Evolutionary conservation across 352 stramenopile species (phyloP).

Genomic region (Plasmopara muralis): DNA sequence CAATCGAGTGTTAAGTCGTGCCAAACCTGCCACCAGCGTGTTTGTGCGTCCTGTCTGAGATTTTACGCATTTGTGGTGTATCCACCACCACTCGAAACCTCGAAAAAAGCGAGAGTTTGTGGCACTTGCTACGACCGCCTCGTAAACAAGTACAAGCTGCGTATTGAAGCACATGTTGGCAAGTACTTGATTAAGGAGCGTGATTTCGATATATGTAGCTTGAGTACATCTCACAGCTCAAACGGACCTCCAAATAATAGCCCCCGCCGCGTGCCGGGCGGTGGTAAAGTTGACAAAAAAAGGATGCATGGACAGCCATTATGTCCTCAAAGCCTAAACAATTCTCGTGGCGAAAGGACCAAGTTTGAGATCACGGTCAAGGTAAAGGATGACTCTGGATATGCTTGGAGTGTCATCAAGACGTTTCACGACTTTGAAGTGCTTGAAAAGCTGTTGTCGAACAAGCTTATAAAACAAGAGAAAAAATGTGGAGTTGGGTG

Average conservation of each 20-base stretch:
- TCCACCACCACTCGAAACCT: slow-evolving; percentile 50
- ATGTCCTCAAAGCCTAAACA: slow-evolving; percentile 9
- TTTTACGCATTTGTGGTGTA: slow-evolving; percentile 71
- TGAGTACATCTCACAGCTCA: slow-evolving; percentile 6
- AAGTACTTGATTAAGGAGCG: slow-evolving; percentile 62
- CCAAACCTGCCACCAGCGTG: slow-evolving; percentile 58
- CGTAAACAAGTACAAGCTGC: slow-evolving; percentile 58
- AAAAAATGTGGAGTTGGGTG: slow-evolving; percentile 46
- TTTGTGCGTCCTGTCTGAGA: slow-evolving; percentile 46
- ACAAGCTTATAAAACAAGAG: slow-evolving; percentile 68
- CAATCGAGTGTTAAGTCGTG: slow-evolving; percentile 24
- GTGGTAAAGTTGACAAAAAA: slow-evolving; percentile 6
- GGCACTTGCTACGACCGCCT: slow-evolving; percentile 59
- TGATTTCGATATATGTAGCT: slow-evolving; percentile 23
- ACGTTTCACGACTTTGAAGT: slow-evolving; percentile 63
- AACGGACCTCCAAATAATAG: slow-evolving; percentile 4
- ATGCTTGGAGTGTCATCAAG: slow-evolving; percentile 66
- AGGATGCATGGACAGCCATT: slow-evolving; percentile 2
- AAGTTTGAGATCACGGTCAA: slow-evolving; percentile 64
- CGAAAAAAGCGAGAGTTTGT: slow-evolving; percentile 60
- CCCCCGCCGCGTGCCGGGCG: neutral
- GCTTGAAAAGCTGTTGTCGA: slow-evolving; percentile 55
- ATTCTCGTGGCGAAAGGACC: slow-evolving; percentile 11
- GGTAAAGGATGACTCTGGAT: slow-evolving; percentile 41
- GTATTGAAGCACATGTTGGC: slow-evolving; percentile 55